Percentiles rank a stretch among this genome's conserved stretches.
phyloP scores from a whole-genome alignment of 2,329 filamentous ascomycete species.

The Emmonsiellopsis sp. region DNA sequence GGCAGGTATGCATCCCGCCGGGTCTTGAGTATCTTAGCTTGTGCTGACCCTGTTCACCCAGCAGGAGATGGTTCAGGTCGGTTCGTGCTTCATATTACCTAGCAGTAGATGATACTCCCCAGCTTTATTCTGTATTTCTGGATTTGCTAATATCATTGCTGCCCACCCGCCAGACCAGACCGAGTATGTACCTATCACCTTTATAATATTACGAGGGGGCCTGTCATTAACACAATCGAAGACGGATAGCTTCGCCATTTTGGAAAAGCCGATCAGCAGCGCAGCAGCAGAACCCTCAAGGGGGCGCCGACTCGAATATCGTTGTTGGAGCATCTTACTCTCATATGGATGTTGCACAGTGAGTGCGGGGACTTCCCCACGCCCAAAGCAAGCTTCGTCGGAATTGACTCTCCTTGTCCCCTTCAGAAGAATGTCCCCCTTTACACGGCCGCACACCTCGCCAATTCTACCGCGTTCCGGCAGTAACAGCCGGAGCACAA shows the following conservation, averaged over 20 bases:
- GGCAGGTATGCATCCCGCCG: conserved; percentile 51
- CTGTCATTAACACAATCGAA: conserved; percentile 13
- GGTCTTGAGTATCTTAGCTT: not conserved
- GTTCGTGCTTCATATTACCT: conserved; percentile 52
- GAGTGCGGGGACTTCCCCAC: conserved; percentile 47
- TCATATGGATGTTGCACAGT: conserved; percentile 87
- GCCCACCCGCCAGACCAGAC: conserved; percentile 24
- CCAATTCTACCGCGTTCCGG: conserved; percentile 51
- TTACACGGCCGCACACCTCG: conserved; percentile 66
- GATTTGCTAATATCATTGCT: not conserved
- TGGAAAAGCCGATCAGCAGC: conserved; percentile 59
- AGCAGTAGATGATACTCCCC: not conserved
- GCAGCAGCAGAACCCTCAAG: conserved; percentile 43
- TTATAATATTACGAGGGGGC: conserved; percentile 3
- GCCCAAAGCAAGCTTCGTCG: not conserved
- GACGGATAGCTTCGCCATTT: conserved; percentile 78
- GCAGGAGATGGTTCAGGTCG: conserved; percentile 99
- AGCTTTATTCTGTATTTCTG: not conserved
- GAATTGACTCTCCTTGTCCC: conserved; percentile 1
- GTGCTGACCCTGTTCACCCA: not conserved
- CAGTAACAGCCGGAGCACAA: conserved; percentile 28
- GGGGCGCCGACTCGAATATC: conserved; percentile 54
- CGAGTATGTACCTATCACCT: conserved; percentile 24
- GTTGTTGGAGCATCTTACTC: conserved; percentile 94
- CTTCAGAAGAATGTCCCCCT: conserved; percentile 25